Evolutionary conservation across 2,329 filamentous ascomycete genomes (phyloP), one percentile per base, ranked within the genome.

Genomic region (Verticillium klebahnii): DNA sequence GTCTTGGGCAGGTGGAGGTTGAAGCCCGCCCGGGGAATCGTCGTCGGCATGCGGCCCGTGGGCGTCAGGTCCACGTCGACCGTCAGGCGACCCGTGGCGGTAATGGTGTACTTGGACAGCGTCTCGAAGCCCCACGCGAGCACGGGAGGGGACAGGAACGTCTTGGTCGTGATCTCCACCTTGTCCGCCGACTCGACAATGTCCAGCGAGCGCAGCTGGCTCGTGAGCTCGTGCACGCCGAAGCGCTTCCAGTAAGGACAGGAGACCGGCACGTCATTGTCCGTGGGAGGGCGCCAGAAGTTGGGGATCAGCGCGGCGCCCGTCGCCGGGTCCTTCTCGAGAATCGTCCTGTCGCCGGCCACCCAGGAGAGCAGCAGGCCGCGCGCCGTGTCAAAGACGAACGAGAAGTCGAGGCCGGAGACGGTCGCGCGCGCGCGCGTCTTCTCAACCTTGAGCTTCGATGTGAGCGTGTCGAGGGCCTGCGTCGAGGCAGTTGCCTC

Each of bases 251-350:
- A 90, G 66, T 88, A 84, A 5, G 78, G 80, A 3, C 82, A 77
- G 12, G 84, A 82, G 17, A 73, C 69, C 0, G 82, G 79, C 0
- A 77, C 74, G 67, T 90, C 88, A 67, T 90, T 90, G 71, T 90
- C 85, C 0, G 87, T 90, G 15, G 82, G 80, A 0, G 87, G 84
- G 5, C 87, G 84, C 81, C 86, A 89, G 73, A 90, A 85, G 6
- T 78, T 76, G 1, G 83, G 78, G 9, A 72, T 67, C 17, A 80
- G 70, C 25, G 76, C 78, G 3, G 73, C 71, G 8, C 71, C 67
- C 3, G 73, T 74, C 39, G 64, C 69, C 0, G 78, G 73, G 57
- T 77, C 72, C 0, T 67, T 58, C 8, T 68, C 72, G 12, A 82
- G 69, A 0, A 83, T 63, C 0, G 71, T 57, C 37, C 71, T 65